Percentiles rank a stretch among this genome's conserved stretches.
These are phyloP conservation scores for Marchantia paleacea DNA, from an alignment of 225 moss, liverwort and hornwort genomes.

Conservation along the genomic window DNA sequence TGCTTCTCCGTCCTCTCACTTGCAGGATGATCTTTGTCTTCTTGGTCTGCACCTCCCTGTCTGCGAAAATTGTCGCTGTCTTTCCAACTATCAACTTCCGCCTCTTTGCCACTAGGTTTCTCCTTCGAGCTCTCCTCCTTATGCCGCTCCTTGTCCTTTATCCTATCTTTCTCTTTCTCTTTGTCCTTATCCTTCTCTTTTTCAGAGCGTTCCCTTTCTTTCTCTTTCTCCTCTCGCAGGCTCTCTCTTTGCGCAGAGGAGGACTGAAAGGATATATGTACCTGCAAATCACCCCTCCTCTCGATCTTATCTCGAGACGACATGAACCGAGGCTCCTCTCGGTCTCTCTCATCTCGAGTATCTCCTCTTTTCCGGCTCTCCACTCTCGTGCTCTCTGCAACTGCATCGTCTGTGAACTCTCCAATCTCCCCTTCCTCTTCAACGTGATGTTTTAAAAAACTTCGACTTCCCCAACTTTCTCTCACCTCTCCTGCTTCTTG, in stretches of 20 bases:
- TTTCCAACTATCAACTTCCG: constrained; percentile 49
- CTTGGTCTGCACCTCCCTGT: constrained; percentile 40
- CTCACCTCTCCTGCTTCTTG: constrained; percentile 44
- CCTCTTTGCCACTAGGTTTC: constrained; percentile 40
- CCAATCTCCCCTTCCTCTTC: constrained; percentile 49
- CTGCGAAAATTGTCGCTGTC: constrained; percentile 61
- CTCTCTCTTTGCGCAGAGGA: constrained; percentile 26
- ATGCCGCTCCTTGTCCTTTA: constrained; percentile 47
- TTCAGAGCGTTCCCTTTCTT: constrained; percentile 46
- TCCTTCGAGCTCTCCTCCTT: constrained; percentile 62
- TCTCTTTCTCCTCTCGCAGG: constrained; percentile 34
- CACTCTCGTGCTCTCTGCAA: constrained; percentile 30
- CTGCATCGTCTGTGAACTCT: constrained; percentile 36
- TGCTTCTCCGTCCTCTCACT: constrained; percentile 30
- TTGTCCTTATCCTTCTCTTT: constrained; percentile 51
- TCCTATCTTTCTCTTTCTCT: constrained; percentile 23
- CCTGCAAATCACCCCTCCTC: constrained; percentile 44
- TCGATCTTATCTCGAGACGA: constrained; percentile 32
- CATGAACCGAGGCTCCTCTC: constrained; percentile 34
- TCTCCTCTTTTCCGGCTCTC: constrained; percentile 41
- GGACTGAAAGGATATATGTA: constrained; percentile 31
- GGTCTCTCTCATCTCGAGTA: constrained; percentile 34
- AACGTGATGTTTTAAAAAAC: constrained; percentile 37
- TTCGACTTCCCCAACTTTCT: constrained; percentile 41
- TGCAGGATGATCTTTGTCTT: constrained; percentile 34